Evolutionary conservation across 2,329 filamentous ascomycete species (phyloP), one percentile per base, ranked within the genome.

Genomic region (Fusarium piperis): DNA sequence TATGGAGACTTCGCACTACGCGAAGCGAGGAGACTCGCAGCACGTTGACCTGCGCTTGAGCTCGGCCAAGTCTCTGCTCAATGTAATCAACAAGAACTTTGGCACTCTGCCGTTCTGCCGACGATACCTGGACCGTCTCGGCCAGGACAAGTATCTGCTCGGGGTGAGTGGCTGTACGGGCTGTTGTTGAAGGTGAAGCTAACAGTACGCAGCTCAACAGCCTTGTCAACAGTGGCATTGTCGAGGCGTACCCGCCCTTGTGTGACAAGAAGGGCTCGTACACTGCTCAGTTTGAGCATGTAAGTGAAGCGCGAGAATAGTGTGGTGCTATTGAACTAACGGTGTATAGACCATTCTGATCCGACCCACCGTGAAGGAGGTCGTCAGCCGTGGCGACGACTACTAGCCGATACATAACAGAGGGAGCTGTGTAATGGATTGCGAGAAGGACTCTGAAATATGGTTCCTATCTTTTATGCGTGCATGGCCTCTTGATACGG

Each of bases 51-150:
- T 97, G 66, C 89, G 93, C 57, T 85, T 97, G 56, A 90, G 91
- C 46, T 97, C 94, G 51, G 95, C 95, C 65, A 96, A 95, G 85
- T 92, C 91, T 63, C 86, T 98, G 63, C 86, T 97, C 74, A 96
- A 89, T 77, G 92, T 94, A 33, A 98, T 98, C 81, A 96, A 94
- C 84, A 97, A 97, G 87, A 97, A 97, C 83, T 98, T 98, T 81
- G 94, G 94, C 73, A 97, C 94, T 2, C 83, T 98, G 74, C 94
- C 94, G 2, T 98, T 94, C 82, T 97, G 94, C 82, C 88, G 95
- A 71, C 90, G 95, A 74, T 98, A 97, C 80, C 86, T 98, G 67
- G 95, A 98, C 83, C 92, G 95, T 61, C 83, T 98, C n/a, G 95
- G 95, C 28, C 93, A 97, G 81, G 94, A 98, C 68, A 97, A 97